Percentiles rank a stretch among this genome's conserved stretches.
These are phyloP conservation scores for Malassezia yamatoensis DNA, from an alignment of 1,284 basidiomycete genomes.

Conservation along the genomic window DNA sequence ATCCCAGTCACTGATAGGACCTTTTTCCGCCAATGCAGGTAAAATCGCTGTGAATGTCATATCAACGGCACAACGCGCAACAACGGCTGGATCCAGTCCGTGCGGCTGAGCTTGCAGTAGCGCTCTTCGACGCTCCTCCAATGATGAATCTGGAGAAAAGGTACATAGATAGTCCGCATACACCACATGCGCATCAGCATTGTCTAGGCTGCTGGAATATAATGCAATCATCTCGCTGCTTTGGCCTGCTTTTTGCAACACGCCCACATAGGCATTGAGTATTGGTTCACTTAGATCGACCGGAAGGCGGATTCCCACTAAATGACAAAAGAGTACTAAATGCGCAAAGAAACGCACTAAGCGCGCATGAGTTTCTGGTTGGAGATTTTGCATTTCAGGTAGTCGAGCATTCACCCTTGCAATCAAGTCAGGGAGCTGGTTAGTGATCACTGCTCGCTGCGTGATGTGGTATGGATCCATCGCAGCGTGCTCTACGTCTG, in stretches of 20 bases:
- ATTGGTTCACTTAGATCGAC: slow-evolving; percentile 64
- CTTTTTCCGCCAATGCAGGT: slow-evolving; percentile 32
- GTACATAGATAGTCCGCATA: slow-evolving; percentile 74
- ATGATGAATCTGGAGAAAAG: slow-evolving; percentile 62
- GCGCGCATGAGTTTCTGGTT: slow-evolving; percentile 41
- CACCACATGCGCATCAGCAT: slow-evolving; percentile 72
- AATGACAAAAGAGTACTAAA: slow-evolving; percentile 76
- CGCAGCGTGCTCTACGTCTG: slow-evolving; percentile 48
- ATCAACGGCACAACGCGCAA: slow-evolving; percentile 72
- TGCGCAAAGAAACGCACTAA: slow-evolving; percentile 81
- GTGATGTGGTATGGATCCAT: slow-evolving; percentile 75
- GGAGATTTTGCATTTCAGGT: slow-evolving; percentile 27
- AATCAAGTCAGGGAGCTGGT: slow-evolving; percentile 55
- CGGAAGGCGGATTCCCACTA: slow-evolving; percentile 55
- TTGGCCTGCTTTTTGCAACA: slow-evolving; percentile 63
- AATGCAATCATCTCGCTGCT: slow-evolving; percentile 71
- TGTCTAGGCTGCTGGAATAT: slow-evolving; percentile 83
- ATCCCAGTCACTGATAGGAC: slow-evolving; percentile 3
- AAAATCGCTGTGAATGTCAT: slow-evolving; percentile 55
- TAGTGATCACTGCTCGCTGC: slow-evolving; percentile 74
- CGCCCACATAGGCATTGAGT: slow-evolving; percentile 75
- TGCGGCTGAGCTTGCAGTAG: slow-evolving; percentile 70
- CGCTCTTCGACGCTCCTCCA: slow-evolving; percentile 62
- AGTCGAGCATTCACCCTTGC: slow-evolving; percentile 32
- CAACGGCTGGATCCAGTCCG: slow-evolving; percentile 67